Evolutionary conservation across 305 asterid species (phyloP).

Genomic region (Caryopteris hybrid): DNA sequence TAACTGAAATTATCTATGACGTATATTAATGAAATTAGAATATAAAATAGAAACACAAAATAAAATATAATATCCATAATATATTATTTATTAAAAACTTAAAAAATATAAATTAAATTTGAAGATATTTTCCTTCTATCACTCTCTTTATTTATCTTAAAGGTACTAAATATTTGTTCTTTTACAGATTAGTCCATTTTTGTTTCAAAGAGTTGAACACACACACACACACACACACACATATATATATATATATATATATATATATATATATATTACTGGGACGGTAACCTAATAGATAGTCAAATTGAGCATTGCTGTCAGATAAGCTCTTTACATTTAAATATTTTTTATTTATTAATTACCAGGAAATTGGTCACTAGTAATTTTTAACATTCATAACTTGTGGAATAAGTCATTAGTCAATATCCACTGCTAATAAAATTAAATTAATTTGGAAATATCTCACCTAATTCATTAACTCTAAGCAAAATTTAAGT

Average conservation of each 20-base stretch:
- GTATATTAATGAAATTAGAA: too few relatives aligned
- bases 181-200: not conserved
- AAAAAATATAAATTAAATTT: not conserved
- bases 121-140: conserved; percentile 4
- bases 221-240: too few relatives aligned
- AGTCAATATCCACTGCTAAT: not conserved
- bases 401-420: not conserved
- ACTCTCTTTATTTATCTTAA: not conserved
- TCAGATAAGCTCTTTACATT: conserved; percentile 5
- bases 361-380: not conserved
- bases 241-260: too few relatives aligned
- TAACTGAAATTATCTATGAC: too few relatives aligned
- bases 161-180: not conserved
- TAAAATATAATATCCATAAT: too few relatives aligned
- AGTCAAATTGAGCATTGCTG: conserved; percentile 17
- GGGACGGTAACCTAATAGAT: conserved; percentile 1
- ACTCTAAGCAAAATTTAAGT: too few relatives aligned
- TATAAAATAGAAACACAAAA: too few relatives aligned
- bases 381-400: not conserved
- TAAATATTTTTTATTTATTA: not conserved
- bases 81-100: not conserved
- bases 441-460: too few relatives aligned
- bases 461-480: too few relatives aligned
- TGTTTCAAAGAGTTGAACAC: not conserved
- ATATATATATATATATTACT: too few relatives aligned